Evolutionary conservation across 768 basidiomycete species (phyloP).

Genomic region (Tubosaeta sp.): DNA sequence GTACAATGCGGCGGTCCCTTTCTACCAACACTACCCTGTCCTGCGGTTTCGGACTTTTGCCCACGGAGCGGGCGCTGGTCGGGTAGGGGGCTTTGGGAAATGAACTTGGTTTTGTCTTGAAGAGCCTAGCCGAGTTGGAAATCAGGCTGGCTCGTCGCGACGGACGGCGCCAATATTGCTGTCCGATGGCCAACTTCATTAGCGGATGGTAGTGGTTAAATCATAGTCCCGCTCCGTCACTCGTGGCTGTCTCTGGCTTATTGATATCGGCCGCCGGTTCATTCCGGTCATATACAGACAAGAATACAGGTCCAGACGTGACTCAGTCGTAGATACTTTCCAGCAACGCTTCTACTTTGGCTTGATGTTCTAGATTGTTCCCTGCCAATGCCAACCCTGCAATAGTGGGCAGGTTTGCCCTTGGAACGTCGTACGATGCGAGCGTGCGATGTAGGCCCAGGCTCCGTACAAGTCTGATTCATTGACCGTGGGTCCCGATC

Average conservation of each 20-base stretch:
- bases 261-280: neutral
- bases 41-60: neutral
- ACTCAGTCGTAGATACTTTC: constrained; percentile 38
- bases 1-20: constrained; percentile 10
- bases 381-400: constrained; percentile 32
- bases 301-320: too few relatives aligned
- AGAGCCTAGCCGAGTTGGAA: constrained; percentile 9
- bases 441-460: constrained; percentile 60
- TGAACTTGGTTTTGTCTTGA: constrained; percentile 2
- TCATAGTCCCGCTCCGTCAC: too few relatives aligned
- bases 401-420: constrained; percentile 47
- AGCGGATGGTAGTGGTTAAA: neutral
- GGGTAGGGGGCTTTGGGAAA: neutral
- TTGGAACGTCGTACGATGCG: constrained; percentile 60
- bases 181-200: constrained; percentile 16
- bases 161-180: constrained; percentile 10
- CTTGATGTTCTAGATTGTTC: constrained; percentile 33
- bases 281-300: too few relatives aligned
- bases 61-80: neutral
- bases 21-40: constrained; percentile 3
- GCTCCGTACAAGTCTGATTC: constrained; percentile 49
- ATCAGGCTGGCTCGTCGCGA: constrained; percentile 10
- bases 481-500: constrained; percentile 4
- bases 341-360: constrained; percentile 46
- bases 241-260: neutral